Evolutionary conservation across 2,329 filamentous ascomycete species (phyloP).

Genomic region (Cadophora malorum): DNA sequence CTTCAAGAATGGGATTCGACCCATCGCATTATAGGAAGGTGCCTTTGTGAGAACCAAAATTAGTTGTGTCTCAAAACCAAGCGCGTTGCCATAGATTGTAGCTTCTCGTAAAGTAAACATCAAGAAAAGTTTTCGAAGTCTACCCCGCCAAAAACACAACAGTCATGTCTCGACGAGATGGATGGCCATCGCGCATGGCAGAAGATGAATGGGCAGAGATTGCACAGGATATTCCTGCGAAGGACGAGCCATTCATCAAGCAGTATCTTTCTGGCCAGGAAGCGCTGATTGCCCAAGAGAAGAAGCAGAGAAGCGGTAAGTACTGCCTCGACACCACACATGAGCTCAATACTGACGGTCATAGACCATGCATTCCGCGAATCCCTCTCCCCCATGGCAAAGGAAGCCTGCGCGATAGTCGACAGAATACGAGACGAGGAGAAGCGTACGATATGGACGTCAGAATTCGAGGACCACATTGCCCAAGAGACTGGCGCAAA

Average conservation of each 20-base stretch:
- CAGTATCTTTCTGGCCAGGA: constrained; percentile 80
- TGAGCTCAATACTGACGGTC: constrained; percentile 36
- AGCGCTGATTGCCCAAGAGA: constrained; percentile 80
- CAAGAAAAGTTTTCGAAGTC: not conserved
- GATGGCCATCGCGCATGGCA: constrained; percentile 43
- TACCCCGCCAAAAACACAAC: constrained; percentile 10
- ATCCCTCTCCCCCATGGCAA: constrained; percentile 78
- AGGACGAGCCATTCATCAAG: constrained; percentile 77
- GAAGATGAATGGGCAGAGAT: constrained; percentile 67
- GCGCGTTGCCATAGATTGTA: not conserved
- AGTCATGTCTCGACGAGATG: constrained; percentile 38
- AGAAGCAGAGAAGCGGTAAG: constrained; percentile 79
- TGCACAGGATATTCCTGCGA: constrained; percentile 59
- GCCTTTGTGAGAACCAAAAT: not conserved
- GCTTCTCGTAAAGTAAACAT: not conserved
- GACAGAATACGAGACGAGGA: constrained; percentile 80
- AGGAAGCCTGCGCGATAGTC: constrained; percentile 80
- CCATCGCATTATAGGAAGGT: constrained; percentile 21
- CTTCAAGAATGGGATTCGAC: constrained; percentile 24
- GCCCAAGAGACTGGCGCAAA: constrained; percentile 67
- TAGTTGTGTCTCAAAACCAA: not conserved
- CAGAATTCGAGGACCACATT: constrained; percentile 72
- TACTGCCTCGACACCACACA: constrained; percentile 33
- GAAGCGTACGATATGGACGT: constrained; percentile 76
- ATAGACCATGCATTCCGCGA: constrained; percentile 74